phyloP scores from a whole-genome alignment of 257 asterid species.

The Nicotiana sylvestris region DNA sequence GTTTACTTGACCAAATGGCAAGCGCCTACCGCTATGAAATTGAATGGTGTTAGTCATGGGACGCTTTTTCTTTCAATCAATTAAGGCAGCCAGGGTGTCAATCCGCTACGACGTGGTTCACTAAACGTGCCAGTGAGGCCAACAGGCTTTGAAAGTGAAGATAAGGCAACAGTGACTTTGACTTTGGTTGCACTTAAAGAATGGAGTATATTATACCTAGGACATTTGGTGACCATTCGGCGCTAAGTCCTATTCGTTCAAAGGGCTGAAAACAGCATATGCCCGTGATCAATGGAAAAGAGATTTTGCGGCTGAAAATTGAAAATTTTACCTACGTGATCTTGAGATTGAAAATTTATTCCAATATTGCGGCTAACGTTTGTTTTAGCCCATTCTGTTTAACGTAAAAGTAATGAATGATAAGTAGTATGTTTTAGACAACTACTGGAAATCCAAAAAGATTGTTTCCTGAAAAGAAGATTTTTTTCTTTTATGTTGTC shows the following conservation, averaged over 20 bases:
- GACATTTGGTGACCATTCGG: constrained; percentile 2
- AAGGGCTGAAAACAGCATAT: background rate
- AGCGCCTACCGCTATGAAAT: constrained; percentile 15
- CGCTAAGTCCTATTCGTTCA: constrained; percentile 15
- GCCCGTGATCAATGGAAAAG: constrained; percentile 23
- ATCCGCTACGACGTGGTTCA: constrained; percentile 15
- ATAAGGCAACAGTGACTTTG: background rate
- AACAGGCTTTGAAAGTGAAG: background rate
- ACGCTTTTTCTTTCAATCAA: constrained; percentile 23
- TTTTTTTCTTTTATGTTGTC: background rate
- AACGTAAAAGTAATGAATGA: background rate
- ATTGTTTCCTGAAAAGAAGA: background rate
- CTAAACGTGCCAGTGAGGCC: background rate
- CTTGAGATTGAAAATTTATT: background rate
- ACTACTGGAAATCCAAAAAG: background rate
- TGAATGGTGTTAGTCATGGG: constrained; percentile 19
- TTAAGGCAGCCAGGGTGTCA: constrained; percentile 26
- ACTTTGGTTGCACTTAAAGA: background rate
- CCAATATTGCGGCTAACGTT: background rate
- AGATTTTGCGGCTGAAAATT: background rate
- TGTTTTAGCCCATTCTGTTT: background rate
- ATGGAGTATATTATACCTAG: background rate
- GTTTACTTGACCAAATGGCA: constrained; percentile 24
- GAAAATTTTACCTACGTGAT: background rate
- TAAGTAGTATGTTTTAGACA: background rate